Evolutionary conservation across 352 stramenopile species (phyloP).

Genomic region (Plasmopara halstedii): DNA sequence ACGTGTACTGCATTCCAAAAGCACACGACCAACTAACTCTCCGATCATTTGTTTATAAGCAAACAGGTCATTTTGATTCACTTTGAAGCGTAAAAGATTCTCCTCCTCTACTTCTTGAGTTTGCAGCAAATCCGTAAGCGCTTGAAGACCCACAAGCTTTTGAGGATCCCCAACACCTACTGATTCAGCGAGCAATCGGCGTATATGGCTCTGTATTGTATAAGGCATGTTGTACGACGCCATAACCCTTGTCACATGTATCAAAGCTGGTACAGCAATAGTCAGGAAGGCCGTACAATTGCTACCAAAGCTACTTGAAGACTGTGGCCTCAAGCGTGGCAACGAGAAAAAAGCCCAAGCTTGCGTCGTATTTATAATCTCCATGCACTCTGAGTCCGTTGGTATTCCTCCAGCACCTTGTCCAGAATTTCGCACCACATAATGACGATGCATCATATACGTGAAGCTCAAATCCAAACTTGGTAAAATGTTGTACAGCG

Average conservation of each 20-base stretch:
- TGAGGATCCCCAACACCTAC: conserved; percentile 65
- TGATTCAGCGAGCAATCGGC: conserved; percentile 43
- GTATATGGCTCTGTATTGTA: conserved; percentile 56
- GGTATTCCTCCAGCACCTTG: conserved; percentile 13
- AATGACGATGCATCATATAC: conserved; percentile 40
- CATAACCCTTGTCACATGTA: conserved; percentile 48
- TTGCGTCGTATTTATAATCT: conserved; percentile 76
- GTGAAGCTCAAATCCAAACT: conserved; percentile 24
- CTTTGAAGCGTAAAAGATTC: conserved; percentile 1
- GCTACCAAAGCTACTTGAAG: conserved; percentile 2
- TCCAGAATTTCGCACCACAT: conserved; percentile 27
- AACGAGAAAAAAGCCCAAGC: conserved; percentile 73
- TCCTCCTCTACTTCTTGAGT: neutral
- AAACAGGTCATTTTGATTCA: conserved; percentile 36
- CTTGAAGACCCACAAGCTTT: conserved; percentile 57
- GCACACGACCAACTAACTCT: conserved; percentile 50
- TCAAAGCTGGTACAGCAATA: conserved; percentile 9
- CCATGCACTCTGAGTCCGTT: conserved; percentile 57
- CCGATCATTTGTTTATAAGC: conserved; percentile 27
- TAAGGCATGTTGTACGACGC: conserved; percentile 68
- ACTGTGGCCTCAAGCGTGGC: conserved; percentile 23
- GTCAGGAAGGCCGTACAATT: neutral
- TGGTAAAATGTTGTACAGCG: conserved; percentile 16
- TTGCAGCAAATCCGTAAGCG: conserved; percentile 24
- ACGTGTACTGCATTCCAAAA: conserved; percentile 62